Evolutionary conservation across 306 rosid genomes (phyloP), one percentile per base, ranked within the genome.

Genomic region (Quillaja saponaria): DNA sequence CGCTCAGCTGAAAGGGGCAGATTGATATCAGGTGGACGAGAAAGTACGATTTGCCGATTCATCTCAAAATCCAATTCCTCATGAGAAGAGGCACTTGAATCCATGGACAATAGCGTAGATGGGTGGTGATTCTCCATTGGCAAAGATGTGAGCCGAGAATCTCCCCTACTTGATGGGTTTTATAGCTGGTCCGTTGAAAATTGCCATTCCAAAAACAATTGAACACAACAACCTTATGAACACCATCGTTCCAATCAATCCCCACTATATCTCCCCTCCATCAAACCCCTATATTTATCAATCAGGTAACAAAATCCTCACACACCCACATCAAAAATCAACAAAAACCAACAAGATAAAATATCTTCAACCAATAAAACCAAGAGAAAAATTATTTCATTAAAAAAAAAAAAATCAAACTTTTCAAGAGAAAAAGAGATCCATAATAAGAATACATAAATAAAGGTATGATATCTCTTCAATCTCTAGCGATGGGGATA

Each of bases 181-280:
- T 69, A 76, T 69, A 61, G 80, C 85, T 87, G 82, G 58, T 69
- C 34, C 71, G 74, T 76, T 75, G 73, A 90, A 69, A 66, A 53
- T 78, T 76, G 80, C 77, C 81, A 82, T 76, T 46, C 74, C 64
- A 80, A 76, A 69, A 44, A 73, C 69, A 78, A 79, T 71, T 76
- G 84, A 83, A 85, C 78, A 75, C 79, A 82, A 75, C 56, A 83
- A 80, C 80, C 82, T 78, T 73, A 77, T 64, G 71, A 79, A 76
- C 79, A 85, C 80, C 85, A 78, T 67, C 80, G 76, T 74, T 61
- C 81, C 71, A 63, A 78, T 87, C 94, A 87, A 84, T 90, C 97
- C 64, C 96, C 95, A 80, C 90, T 91, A 66, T 91, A 91, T 88
- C 96, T 87, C 77, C 97, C 97, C 81, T 91, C 95, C 95, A 85